Conservation (phyloP, 306 rosid genomes). For the Quercus rubra region DNA sequence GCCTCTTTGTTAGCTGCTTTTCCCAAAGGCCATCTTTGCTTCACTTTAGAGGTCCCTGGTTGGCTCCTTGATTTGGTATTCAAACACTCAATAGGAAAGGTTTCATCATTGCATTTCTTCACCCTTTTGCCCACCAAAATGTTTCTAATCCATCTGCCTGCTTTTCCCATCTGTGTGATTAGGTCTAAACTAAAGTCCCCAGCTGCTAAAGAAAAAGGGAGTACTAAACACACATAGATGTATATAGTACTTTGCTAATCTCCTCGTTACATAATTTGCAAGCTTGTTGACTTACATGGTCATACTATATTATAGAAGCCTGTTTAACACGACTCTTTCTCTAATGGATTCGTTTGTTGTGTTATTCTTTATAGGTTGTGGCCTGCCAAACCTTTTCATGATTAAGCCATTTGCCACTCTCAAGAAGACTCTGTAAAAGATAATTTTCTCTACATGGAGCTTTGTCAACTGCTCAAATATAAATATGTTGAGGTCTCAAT, state of each 20-base stretch:
- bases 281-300: constrained; percentile 5
- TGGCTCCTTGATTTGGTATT: constrained; percentile 8
- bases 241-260: neutral
- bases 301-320: neutral
- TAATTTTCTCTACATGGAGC: neutral
- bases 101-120: constrained; percentile 32
- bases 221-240: neutral
- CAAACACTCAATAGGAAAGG: constrained; percentile 16
- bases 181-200: neutral
- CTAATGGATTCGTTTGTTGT: neutral
- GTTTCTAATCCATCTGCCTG: constrained; percentile 75
- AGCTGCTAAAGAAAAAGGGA: neutral
- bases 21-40: constrained; percentile 74
- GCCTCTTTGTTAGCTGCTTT: constrained; percentile 33
- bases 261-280: constrained; percentile 1
- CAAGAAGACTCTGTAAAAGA: constrained; percentile 11
- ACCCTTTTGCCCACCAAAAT: constrained; percentile 63
- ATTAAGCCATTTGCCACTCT: constrained; percentile 68
- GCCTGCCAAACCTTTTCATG: constrained; percentile 57
- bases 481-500: constrained; percentile 8
- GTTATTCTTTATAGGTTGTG: constrained; percentile 26
- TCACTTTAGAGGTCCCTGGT: constrained; percentile 37
- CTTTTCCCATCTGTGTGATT: constrained; percentile 57
- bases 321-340: constrained; percentile 6
- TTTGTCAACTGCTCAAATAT: neutral